Conservation (phyloP, 768 basidiomycete genomes). For the Lyophyllum shimeji region DNA sequence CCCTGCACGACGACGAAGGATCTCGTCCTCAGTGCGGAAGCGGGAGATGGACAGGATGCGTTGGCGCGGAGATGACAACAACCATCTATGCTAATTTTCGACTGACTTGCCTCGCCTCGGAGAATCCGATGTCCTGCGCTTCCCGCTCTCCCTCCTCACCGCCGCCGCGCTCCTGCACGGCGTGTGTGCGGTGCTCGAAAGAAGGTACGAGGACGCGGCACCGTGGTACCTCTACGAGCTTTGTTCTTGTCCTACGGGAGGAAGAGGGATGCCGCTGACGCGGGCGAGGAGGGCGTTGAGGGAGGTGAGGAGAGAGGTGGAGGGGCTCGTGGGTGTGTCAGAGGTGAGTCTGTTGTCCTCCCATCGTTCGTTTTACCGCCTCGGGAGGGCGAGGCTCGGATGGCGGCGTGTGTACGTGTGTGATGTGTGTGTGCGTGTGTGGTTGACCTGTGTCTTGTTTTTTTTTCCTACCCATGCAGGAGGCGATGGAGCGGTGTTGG, state of each 20-base stretch:
- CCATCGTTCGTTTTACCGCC: not conserved
- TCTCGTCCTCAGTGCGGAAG: too few relatives aligned
- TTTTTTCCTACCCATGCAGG: slow-evolving; percentile 1
- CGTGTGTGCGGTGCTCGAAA: slow-evolving; percentile 35
- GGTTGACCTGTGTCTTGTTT: not conserved
- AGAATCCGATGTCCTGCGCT: slow-evolving; percentile 57
- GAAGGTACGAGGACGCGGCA: slow-evolving; percentile 33
- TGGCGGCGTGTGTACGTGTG: too few relatives aligned
- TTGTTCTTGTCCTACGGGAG: too few relatives aligned
- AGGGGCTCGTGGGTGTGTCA: slow-evolving; percentile 31
- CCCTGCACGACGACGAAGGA: too few relatives aligned
- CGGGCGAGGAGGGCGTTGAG: slow-evolving; percentile 26
- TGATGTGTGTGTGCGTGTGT: not conserved
- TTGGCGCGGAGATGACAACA: too few relatives aligned
- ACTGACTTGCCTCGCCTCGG: not conserved
- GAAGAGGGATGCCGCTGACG: too few relatives aligned
- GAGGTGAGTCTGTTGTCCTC: slow-evolving; percentile 31
- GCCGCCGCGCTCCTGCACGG: slow-evolving; percentile 49
- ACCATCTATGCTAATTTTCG: not conserved
- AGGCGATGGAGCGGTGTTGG: slow-evolving; percentile 8
- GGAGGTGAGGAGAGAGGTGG: slow-evolving; percentile 38
- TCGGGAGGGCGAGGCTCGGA: not conserved
- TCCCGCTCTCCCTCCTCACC: slow-evolving; percentile 54
- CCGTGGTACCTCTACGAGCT: slow-evolving; percentile 25
- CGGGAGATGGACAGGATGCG: too few relatives aligned